phyloP scores from a whole-genome alignment of 1,139 yeast species.

The Yamadazyma spencermartinsiae region DNA sequence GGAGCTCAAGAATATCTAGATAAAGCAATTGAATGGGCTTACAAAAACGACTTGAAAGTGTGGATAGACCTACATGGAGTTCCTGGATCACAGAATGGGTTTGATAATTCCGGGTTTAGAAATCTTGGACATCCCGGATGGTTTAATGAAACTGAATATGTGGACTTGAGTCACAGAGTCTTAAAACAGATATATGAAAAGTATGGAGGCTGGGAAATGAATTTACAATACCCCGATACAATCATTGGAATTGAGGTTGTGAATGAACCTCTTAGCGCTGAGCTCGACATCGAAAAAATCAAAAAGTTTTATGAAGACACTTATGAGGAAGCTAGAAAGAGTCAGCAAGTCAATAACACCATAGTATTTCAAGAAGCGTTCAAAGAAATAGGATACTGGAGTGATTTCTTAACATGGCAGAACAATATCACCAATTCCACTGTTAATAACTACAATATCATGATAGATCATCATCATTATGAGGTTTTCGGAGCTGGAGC shows the following conservation, averaged over 20 bases:
- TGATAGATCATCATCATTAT: slow-evolving; percentile 89
- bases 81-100: slow-evolving; percentile 96
- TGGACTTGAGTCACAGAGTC: slow-evolving; percentile 52
- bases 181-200: slow-evolving; percentile 48
- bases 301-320: slow-evolving; percentile 57
- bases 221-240: slow-evolving; percentile 55
- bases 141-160: slow-evolving; percentile 56
- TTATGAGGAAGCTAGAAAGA: slow-evolving; percentile 50
- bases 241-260: slow-evolving; percentile 82
- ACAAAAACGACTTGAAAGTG: slow-evolving; percentile 61
- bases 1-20: slow-evolving; percentile 80
- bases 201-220: slow-evolving; percentile 62
- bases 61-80: slow-evolving; percentile 96
- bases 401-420: slow-evolving; percentile 41
- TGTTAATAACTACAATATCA: slow-evolving; percentile 59
- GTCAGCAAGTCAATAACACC: slow-evolving; percentile 45
- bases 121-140: slow-evolving; percentile 45
- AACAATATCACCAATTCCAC: slow-evolving; percentile 30
- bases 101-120: slow-evolving; percentile 89
- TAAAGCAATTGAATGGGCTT: slow-evolving; percentile 76
- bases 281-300: slow-evolving; percentile 56
- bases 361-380: slow-evolving; percentile 77
- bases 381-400: slow-evolving; percentile 61
- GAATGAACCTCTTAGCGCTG: slow-evolving; percentile 85
- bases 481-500: slow-evolving; percentile 75